phyloP scores from a whole-genome alignment of 441 rosid species.

The Theobroma grandiflorum region DNA sequence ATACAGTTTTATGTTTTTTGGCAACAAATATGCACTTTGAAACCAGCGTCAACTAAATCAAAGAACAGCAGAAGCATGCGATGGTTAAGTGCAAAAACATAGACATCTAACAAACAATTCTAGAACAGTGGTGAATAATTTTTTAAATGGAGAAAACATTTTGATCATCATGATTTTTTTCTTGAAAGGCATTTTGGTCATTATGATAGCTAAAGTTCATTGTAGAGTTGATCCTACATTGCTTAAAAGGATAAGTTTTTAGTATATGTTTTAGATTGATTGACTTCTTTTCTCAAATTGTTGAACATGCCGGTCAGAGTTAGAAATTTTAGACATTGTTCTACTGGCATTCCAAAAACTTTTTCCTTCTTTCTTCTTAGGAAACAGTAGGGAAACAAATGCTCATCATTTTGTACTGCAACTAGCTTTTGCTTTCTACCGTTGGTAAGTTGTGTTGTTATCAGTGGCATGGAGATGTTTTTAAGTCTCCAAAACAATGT shows the following conservation, averaged over 20 bases:
- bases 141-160: too few relatives aligned
- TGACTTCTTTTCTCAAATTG: background rate
- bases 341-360: background rate
- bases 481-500: background rate
- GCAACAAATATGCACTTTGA: background rate
- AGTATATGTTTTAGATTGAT: background rate
- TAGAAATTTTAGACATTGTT: background rate
- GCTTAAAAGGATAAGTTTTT: background rate
- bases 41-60: background rate
- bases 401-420: background rate
- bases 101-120: background rate
- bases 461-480: background rate
- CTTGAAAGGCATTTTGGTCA: background rate
- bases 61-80: background rate
- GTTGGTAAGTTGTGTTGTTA: background rate
- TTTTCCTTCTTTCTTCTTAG: background rate
- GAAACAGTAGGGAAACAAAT: background rate
- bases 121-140: background rate
- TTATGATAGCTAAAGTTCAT: conserved; percentile 11
- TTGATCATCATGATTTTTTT: too few relatives aligned
- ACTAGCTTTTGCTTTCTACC: background rate
- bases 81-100: background rate
- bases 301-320: background rate
- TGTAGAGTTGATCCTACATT: background rate
- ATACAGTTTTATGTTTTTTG: background rate